Conservation (phyloP, 2,329 filamentous ascomycete species). For the Neoarthrinium moseri region DNA sequence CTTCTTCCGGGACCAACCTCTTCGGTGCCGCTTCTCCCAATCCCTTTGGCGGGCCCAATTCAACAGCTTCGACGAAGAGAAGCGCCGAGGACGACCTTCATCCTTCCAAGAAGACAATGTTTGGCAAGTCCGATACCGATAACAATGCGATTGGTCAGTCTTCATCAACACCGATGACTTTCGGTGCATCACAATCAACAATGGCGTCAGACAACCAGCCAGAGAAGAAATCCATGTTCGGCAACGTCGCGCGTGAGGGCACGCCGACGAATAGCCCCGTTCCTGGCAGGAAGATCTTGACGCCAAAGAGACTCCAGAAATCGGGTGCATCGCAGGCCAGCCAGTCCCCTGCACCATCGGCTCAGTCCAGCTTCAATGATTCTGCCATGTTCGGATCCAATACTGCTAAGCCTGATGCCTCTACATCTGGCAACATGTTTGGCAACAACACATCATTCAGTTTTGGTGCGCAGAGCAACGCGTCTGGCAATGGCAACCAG, state of each 20-base stretch:
- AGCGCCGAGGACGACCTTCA: constrained; percentile 2
- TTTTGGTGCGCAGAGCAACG: constrained; percentile 16
- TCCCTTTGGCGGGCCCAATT: constrained; percentile 4
- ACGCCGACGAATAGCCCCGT: constrained; percentile 1
- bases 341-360: constrained; percentile 25
- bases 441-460: constrained; percentile 17
- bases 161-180: constrained; percentile 7
- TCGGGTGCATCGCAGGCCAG: neutral
- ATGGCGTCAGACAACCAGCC: neutral
- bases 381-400: constrained; percentile 36
- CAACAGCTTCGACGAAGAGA: constrained; percentile 4
- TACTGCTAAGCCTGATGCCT: constrained; percentile 37
- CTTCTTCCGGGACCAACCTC: constrained; percentile 15
- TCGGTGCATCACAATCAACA: constrained; percentile 21
- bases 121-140: constrained; percentile 3
- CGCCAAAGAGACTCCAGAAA: constrained; percentile 4
- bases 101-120: constrained; percentile 10
- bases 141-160: neutral
- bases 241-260: neutral
- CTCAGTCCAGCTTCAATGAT: constrained; percentile 11
- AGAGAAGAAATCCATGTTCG: constrained; percentile 7
- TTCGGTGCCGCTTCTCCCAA: constrained; percentile 21
- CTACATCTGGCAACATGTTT: constrained; percentile 19
- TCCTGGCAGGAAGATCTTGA: constrained; percentile 4
- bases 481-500: constrained; percentile 33